These are phyloP conservation scores for Lasiosphaeris hirsuta DNA, from an alignment of 495 filamentous ascomycete genomes.

Conservation along the genomic window DNA sequence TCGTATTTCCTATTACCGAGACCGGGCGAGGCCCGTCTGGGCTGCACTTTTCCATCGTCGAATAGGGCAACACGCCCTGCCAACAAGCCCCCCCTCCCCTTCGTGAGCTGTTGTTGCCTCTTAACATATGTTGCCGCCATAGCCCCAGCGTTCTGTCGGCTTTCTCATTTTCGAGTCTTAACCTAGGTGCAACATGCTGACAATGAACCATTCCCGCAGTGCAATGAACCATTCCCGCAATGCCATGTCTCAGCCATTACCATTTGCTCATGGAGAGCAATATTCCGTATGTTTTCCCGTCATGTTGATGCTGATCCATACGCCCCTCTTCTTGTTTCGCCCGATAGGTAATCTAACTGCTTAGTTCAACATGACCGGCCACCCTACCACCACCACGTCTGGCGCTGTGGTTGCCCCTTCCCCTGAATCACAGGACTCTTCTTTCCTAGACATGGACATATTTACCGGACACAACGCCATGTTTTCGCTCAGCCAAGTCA, in stretches of 20 bases:
- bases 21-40: no score
- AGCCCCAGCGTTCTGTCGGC: background rate
- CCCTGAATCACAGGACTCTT: constrained; percentile 14
- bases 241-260: constrained; percentile 1
- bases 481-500: no score
- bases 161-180: background rate
- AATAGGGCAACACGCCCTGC: no score
- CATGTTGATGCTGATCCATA: no score
- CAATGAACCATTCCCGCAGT: background rate
- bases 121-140: background rate
- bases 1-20: no score
- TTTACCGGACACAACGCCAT: constrained; percentile 5
- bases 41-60: no score
- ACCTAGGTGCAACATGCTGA: background rate
- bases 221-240: background rate
- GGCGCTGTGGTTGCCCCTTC: background rate
- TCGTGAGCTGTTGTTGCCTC: no score
- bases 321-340: background rate
- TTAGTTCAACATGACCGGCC: constrained; percentile 5
- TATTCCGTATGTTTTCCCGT: constrained; percentile 7
- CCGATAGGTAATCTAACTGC: background rate
- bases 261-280: constrained; percentile 11
- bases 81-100: no score
- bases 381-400: background rate
- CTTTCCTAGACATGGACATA: constrained; percentile 6